These are phyloP conservation scores for Solanum tarijense DNA, from an alignment of 257 asterid genomes.

Conservation along the genomic window DNA sequence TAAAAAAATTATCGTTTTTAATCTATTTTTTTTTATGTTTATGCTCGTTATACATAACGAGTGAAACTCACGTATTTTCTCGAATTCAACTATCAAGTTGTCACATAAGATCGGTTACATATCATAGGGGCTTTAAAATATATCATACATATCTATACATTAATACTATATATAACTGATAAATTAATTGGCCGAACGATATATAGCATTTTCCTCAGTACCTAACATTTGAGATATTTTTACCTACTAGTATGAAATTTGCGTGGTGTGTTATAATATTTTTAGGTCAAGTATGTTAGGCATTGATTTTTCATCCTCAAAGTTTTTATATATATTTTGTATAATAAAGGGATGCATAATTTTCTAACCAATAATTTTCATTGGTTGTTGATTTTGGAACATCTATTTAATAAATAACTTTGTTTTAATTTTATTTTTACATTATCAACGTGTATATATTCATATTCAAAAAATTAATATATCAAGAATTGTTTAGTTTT, in stretches of 20 bases:
- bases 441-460: not conserved
- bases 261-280: not conserved
- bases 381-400: not conserved
- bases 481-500: not conserved
- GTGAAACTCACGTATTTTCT: not conserved
- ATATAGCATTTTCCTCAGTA: not conserved
- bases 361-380: not conserved
- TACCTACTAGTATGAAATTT: not conserved
- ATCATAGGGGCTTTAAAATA: not conserved
- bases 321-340: not conserved
- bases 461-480: not conserved
- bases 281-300: not conserved
- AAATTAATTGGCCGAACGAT: not conserved
- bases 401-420: not conserved
- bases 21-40: not conserved
- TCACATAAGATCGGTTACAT: not conserved
- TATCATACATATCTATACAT: not conserved
- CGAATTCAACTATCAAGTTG: not conserved
- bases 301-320: not conserved
- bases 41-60: not conserved
- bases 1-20: not conserved
- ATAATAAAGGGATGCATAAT: not conserved
- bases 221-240: not conserved
- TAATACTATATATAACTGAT: too few species aligned
- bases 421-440: not conserved